phyloP scores from a whole-genome alignment of 495 filamentous ascomycete species.

The Hyaloscypha hepaticicola region DNA sequence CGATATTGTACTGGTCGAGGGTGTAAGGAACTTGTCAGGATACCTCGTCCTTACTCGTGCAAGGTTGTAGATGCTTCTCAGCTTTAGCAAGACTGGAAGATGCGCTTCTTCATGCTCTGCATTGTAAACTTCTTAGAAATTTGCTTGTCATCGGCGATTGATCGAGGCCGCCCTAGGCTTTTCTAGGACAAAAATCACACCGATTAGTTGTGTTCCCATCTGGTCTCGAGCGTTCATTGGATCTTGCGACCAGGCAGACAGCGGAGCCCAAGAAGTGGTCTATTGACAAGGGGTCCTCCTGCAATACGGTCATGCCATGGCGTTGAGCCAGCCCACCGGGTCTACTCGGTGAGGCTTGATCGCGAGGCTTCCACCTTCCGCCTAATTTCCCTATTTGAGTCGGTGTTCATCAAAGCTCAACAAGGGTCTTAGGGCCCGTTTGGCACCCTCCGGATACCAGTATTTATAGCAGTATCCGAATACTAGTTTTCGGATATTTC shows the following conservation, averaged over 20 bases:
- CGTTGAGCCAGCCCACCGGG: too few species aligned
- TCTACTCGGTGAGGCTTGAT: too few species aligned
- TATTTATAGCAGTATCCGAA: too few species aligned
- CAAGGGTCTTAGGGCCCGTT: too few species aligned
- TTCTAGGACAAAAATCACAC: not conserved
- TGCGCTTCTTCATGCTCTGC: not conserved
- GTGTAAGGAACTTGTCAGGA: conserved; percentile 1
- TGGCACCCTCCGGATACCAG: too few species aligned
- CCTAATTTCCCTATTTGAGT: too few species aligned
- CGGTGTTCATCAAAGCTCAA: too few species aligned
- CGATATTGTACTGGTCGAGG: not conserved
- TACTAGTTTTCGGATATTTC: too few species aligned
- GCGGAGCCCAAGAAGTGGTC: too few species aligned
- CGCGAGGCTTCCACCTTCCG: too few species aligned
- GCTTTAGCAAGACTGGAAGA: not conserved
- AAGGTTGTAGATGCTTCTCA: conserved; percentile 1
- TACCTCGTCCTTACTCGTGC: not conserved
- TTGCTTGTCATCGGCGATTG: not conserved
- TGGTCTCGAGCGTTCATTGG: not conserved
- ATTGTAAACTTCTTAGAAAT: not conserved
- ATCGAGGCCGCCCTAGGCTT: not conserved
- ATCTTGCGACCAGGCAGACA: not conserved
- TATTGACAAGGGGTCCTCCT: too few species aligned
- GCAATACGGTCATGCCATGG: too few species aligned
- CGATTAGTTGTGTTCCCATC: not conserved